A percentile compares a stretch with the other conserved stretches of the same genome.
Evolutionary conservation across 306 rosid genomes (phyloP).

Genomic region (Prunus kanzakura): DNA sequence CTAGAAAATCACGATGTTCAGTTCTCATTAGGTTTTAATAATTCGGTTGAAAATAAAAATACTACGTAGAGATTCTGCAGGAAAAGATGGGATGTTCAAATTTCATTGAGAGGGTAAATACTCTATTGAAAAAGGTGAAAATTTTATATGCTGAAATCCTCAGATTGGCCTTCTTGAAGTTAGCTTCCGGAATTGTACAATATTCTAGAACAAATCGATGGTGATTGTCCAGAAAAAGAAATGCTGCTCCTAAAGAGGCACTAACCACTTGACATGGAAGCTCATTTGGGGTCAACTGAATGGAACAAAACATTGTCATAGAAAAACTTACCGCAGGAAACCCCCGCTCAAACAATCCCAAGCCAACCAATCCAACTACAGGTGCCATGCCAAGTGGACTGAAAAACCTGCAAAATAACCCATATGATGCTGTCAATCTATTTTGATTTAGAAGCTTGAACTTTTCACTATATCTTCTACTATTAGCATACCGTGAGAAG

Average conservation of each 20-base stretch:
- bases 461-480: slow-evolving; percentile 9
- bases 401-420: slow-evolving; percentile 66
- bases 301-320: not conserved
- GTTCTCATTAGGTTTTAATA: slow-evolving; percentile 6
- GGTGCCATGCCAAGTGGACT: slow-evolving; percentile 99
- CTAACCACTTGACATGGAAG: slow-evolving; percentile 4
- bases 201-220: not conserved
- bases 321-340: slow-evolving; percentile 68
- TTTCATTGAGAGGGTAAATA: not conserved
- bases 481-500: slow-evolving; percentile 63
- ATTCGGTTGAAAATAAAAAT: no score
- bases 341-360: slow-evolving; percentile 86
- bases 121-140: not conserved
- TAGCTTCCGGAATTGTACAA: not conserved
- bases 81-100: no score
- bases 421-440: slow-evolving; percentile 15
- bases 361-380: slow-evolving; percentile 90
- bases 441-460: not conserved
- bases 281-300: not conserved
- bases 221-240: not conserved
- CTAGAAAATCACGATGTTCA: slow-evolving; percentile 1
- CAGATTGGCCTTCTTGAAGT: not conserved
- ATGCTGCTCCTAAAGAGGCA: not conserved
- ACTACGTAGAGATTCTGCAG: no score
- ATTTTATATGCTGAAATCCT: not conserved